These are phyloP conservation scores for Withania somnifera DNA, from an alignment of 305 asterid genomes.

Conservation along the genomic window DNA sequence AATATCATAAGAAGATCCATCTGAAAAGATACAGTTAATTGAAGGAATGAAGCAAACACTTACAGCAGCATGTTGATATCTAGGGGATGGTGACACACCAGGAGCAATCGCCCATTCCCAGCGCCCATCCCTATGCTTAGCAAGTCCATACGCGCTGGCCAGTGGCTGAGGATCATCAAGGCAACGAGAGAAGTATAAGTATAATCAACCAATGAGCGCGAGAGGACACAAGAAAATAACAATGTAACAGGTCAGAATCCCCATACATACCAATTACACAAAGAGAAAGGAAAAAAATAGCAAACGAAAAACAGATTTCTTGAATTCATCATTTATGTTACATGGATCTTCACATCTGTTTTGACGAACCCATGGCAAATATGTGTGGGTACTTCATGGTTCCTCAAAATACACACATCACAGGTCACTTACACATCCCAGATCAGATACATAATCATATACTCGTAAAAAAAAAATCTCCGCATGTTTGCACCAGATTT, in stretches of 20 bases:
- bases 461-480: not conserved
- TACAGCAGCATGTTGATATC: conserved; percentile 99
- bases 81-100: conserved; percentile 92
- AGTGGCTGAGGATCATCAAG: conserved; percentile 53
- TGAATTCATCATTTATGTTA: not conserved
- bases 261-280: not conserved
- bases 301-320: not conserved
- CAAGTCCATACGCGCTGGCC: conserved; percentile 97
- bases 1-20: not conserved
- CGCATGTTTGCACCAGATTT: not conserved
- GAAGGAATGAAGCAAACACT: conserved; percentile 14
- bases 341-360: conserved; percentile 2
- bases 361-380: not conserved
- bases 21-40: not conserved
- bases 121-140: conserved; percentile 99
- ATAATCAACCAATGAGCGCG: not conserved
- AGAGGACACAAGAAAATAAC: conserved; percentile 3
- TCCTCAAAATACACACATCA: not conserved
- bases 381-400: not conserved
- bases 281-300: not conserved
- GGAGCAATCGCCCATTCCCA: conserved; percentile 99
- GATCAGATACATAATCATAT: not conserved
- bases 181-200: not conserved
- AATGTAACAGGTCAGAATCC: not conserved
- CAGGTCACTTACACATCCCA: not conserved